A percentile compares a stretch with the other conserved stretches of the same genome.
Conservation (phyloP, 352 stramenopile species). For the Phytophthora ramorum region DNA sequence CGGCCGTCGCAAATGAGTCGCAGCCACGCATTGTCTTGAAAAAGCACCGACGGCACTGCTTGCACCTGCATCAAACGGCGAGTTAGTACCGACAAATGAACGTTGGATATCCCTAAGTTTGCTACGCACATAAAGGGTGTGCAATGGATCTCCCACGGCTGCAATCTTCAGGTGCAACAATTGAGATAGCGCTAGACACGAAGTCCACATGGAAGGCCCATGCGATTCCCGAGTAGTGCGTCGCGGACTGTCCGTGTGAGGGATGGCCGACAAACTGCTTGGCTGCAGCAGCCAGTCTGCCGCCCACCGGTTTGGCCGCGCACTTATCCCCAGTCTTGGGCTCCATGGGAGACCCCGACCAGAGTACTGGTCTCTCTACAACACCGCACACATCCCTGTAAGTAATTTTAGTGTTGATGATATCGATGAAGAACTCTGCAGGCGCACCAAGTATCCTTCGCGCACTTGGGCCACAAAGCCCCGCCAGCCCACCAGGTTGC, state of each 20-base stretch:
- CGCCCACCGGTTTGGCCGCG: slow-evolving; percentile 14
- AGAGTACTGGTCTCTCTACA: slow-evolving; percentile 25
- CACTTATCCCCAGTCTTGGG: background rate
- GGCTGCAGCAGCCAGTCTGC: slow-evolving; percentile 33
- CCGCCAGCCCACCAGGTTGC: slow-evolving; percentile 29
- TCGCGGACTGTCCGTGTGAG: slow-evolving; percentile 1
- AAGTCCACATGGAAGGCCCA: slow-evolving; percentile 35
- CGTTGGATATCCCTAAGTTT: background rate
- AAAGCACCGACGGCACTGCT: slow-evolving; percentile 31
- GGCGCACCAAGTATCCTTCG: slow-evolving; percentile 35
- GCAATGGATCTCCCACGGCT: slow-evolving; percentile 21
- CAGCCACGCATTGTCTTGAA: slow-evolving; percentile 34
- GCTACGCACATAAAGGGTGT: slow-evolving; percentile 35
- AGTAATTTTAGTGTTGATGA: background rate
- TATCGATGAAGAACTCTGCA: background rate
- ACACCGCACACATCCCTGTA: slow-evolving; percentile 1
- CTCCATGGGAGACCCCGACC: slow-evolving; percentile 14
- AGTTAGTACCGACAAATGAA: background rate
- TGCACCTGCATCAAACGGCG: slow-evolving; percentile 30
- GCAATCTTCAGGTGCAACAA: slow-evolving; percentile 36
- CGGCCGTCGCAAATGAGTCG: slow-evolving; percentile 44
- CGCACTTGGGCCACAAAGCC: slow-evolving; percentile 38
- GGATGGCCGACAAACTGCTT: slow-evolving; percentile 14
- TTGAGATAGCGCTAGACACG: slow-evolving; percentile 36
- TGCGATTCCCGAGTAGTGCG: background rate